Evolutionary conservation across 768 basidiomycete genomes (phyloP).

Genomic region (Lactifluus subvellereus): DNA sequence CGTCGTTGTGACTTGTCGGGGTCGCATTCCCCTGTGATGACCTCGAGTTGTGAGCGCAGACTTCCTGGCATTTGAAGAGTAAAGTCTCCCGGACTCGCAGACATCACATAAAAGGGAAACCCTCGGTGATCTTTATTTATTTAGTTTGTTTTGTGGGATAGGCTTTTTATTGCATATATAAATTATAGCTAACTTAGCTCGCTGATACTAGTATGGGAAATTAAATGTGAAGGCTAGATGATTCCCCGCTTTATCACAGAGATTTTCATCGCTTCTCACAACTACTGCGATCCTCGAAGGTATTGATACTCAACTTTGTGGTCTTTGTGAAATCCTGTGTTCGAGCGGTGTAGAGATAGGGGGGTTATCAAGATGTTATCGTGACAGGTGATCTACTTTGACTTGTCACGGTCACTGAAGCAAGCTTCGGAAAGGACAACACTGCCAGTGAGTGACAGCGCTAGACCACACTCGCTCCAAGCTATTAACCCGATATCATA

Average conservation of each 20-base stretch:
- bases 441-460: conserved; percentile 13
- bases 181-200: not conserved
- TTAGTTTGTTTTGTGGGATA: not conserved
- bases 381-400: not conserved
- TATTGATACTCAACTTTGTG: too few relatives aligned
- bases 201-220: too few relatives aligned
- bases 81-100: conserved; percentile 26
- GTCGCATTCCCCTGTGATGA: conserved; percentile 11
- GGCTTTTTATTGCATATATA: not conserved
- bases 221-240: too few relatives aligned
- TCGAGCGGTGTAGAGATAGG: not conserved
- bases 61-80: conserved; percentile 30
- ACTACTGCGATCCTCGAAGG: not conserved
- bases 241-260: too few relatives aligned
- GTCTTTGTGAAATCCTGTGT: too few relatives aligned
- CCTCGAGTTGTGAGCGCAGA: conserved; percentile 20
- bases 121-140: not conserved
- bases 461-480: not conserved
- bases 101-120: not conserved
- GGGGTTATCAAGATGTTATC: not conserved
- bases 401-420: conserved; percentile 6
- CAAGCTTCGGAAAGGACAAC: not conserved
- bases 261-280: not conserved
- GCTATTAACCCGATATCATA: conserved; percentile 2
- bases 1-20: conserved; percentile 10